Evolutionary conservation across 257 asterid species (phyloP), one percentile per base, ranked within the genome.

Genomic region (Cordia subcordata): DNA sequence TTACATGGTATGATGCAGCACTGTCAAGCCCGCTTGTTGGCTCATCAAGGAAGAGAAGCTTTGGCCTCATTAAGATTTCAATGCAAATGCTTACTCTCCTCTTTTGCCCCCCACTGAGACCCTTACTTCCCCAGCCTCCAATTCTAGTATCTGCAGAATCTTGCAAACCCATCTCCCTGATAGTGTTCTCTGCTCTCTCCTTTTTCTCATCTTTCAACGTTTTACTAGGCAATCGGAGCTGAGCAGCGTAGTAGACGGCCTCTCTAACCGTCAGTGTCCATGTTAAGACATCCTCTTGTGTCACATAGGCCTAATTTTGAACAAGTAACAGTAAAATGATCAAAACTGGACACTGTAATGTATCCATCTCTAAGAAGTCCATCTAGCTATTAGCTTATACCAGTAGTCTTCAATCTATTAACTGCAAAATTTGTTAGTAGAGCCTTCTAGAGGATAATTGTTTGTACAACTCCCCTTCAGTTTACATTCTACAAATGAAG

Each of bases 21-120:
- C 86, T 78, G 19, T 85, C 90, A 8, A 85, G 84, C 15, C 90
- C 90, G 56, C 88, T 82, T 37, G 90, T 80, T 3, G 88, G 94
- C 60, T 85, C 90, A 45, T 82, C 94, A 5, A 85, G 85, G 70
- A 85, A 80, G 16, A 80, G 83, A 47, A 82, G 90, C 55, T 72
- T 78, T 0, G 84, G 94, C 19, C 85, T 69, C 12, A 78, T 85
- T n/a, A 85, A 64, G 18, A 85, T 75, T 57, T 82, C 85, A 6
- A 80, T 50, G 78, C 84, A 82, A 40, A 85, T 85, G 79, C 90
- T 82, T 8, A 82, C 79, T 76, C 87, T 74, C 66, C 94, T 76
- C 42, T 68, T 77, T 15, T 82, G 85, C 8, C 90, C 94, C 19
- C 74, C 72, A 6, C 90, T 85, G 0, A 85, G 72, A 5, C 94